A percentile compares a stretch with the other conserved stretches of the same genome.
These are phyloP conservation scores for Hypoxylon crocopeplum DNA, from an alignment of 495 filamentous ascomycete species.

Conservation along the genomic window DNA sequence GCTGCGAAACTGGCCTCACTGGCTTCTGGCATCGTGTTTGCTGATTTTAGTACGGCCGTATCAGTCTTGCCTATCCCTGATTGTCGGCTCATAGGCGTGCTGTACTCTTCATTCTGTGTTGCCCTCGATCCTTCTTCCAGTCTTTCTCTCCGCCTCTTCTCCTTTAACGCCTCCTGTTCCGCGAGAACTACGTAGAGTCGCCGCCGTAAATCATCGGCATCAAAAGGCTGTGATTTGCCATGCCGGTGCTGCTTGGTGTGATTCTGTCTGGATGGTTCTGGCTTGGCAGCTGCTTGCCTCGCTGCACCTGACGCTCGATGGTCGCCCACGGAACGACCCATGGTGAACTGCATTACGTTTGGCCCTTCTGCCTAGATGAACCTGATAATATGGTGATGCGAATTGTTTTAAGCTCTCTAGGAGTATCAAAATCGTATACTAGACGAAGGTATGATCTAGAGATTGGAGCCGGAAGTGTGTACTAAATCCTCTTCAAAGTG, in stretches of 20 bases:
- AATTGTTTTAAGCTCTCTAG: not conserved
- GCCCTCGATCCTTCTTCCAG: conserved; percentile 13
- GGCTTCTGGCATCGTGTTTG: conserved; percentile 3
- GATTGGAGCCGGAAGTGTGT: not conserved
- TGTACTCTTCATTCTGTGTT: conserved; percentile 29
- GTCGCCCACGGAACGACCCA: conserved; percentile 29
- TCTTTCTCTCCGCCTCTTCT: conserved; percentile 25
- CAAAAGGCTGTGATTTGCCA: conserved; percentile 53
- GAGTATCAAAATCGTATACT: conserved; percentile 4
- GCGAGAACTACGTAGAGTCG: conserved; percentile 54
- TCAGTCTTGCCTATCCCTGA: not conserved
- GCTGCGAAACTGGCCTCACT: conserved; percentile 26
- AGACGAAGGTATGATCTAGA: conserved; percentile 6
- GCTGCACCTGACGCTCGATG: conserved; percentile 6
- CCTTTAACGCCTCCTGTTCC: conserved; percentile 46
- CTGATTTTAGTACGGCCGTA: not conserved
- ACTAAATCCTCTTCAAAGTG: not conserved
- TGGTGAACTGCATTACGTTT: conserved; percentile 27
- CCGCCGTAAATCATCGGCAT: conserved; percentile 56
- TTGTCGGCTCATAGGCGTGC: conserved; percentile 4
- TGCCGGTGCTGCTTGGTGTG: conserved; percentile 20
- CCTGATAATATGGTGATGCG: not conserved
- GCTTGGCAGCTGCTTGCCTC: conserved; percentile 11
- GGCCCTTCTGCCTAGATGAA: not conserved
- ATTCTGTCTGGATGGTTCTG: conserved; percentile 21